phyloP scores from a whole-genome alignment of 108 stramenopile species.

The Parmales sp. region DNA sequence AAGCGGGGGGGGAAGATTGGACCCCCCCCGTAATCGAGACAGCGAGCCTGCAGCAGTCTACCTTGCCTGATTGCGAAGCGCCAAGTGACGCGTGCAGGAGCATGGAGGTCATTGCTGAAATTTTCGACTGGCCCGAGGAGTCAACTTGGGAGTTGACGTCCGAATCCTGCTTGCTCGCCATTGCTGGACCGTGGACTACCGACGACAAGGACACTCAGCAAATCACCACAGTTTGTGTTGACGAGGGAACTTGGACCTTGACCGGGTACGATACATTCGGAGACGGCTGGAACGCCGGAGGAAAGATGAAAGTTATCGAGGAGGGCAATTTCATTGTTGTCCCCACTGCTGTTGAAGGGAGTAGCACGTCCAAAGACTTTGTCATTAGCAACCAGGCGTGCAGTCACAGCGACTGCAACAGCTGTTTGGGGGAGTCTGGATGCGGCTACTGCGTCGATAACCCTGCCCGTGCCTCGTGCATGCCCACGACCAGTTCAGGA shows the following conservation, averaged over 20 bases:
- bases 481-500: neutral
- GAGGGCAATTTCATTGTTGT: neutral
- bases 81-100: neutral
- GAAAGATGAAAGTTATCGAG: neutral
- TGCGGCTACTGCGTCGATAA: neutral
- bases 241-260: neutral
- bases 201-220: neutral
- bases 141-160: neutral
- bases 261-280: neutral
- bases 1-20: neutral
- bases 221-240: neutral
- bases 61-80: neutral
- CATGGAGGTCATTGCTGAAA: neutral
- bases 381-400: neutral
- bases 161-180: neutral
- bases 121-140: conserved; percentile 7
- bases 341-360: neutral
- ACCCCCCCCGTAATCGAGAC: neutral
- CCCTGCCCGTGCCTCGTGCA: neutral
- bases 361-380: neutral
- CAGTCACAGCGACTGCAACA: neutral
- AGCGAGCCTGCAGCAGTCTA: neutral
- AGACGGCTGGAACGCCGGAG: conserved; percentile 3
- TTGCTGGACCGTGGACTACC: neutral
- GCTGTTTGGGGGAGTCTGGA: neutral